Percentiles rank a stretch among this genome's conserved stretches.
Conservation (phyloP, 768 basidiomycete genomes). For the Pleurotus tuber-regium region DNA sequence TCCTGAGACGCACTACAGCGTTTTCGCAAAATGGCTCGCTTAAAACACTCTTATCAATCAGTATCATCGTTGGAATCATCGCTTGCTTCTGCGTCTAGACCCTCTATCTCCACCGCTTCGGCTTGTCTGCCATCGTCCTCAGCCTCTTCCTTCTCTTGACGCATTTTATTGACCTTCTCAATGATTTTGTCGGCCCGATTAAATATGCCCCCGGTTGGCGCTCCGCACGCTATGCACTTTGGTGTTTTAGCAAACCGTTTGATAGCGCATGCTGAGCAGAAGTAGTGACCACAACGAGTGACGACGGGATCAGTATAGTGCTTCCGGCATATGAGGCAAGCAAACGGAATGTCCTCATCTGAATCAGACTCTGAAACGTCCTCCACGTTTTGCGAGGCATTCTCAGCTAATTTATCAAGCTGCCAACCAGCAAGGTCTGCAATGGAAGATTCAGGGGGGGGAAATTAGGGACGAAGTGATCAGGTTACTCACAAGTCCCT, state of each 20-base stretch:
- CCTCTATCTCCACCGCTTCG: constrained; percentile 59
- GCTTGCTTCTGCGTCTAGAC: constrained; percentile 35
- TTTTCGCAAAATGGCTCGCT: too few relatives aligned
- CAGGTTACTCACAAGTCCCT: constrained; percentile 72
- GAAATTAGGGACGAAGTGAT: constrained; percentile 8
- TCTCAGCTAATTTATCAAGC: constrained; percentile 88
- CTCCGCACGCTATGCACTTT: constrained; percentile 92
- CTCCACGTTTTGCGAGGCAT: constrained; percentile 58
- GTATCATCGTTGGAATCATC: constrained; percentile 33
- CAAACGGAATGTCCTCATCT: constrained; percentile 91
- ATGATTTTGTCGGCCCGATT: constrained; percentile 94
- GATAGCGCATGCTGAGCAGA: constrained; percentile 93
- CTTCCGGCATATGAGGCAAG: constrained; percentile 96
- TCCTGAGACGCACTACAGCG: too few relatives aligned
- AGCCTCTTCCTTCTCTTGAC: constrained; percentile 52
- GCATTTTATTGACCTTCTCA: constrained; percentile 77
- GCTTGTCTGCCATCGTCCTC: constrained; percentile 42
- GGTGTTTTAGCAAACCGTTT: constrained; percentile 92
- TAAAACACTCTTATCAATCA: too few relatives aligned
- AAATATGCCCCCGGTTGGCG: constrained; percentile 94
- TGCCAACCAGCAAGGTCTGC: constrained; percentile 98
- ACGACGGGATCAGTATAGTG: constrained; percentile 94
- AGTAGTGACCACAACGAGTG: constrained; percentile 96
- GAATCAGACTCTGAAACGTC: constrained; percentile 67
- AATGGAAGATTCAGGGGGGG: constrained; percentile 13